Evolutionary conservation across 257 asterid species (phyloP).

Genomic region (Misopates orontium): DNA sequence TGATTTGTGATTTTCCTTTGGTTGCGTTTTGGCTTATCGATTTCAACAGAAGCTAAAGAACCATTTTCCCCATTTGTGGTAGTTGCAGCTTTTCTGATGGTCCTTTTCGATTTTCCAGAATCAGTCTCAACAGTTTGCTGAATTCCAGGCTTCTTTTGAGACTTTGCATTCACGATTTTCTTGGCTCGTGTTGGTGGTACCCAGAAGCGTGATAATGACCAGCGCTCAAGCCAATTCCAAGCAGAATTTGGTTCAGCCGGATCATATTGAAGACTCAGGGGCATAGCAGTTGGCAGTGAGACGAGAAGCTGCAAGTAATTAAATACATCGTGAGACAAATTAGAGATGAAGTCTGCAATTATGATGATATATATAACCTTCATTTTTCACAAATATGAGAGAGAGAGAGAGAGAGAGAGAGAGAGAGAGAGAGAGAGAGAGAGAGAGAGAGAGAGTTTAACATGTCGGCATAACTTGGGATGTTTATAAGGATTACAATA

Average conservation of each 20-base stretch:
- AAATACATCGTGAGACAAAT: no score
- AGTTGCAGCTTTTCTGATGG: conserved; percentile 55
- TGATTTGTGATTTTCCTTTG: conserved; percentile 45
- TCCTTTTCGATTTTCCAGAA: conserved; percentile 64
- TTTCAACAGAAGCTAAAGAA: conserved; percentile 45
- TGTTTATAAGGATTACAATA: no score
- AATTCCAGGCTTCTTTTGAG: conserved; percentile 53
- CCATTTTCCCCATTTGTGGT: conserved; percentile 53
- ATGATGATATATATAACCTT: no score
- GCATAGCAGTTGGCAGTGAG: conserved; percentile 71
- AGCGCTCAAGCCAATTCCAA: conserved; percentile 84
- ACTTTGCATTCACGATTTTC: conserved; percentile 42
- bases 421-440: no score
- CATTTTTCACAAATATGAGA: no score
- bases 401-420: no score
- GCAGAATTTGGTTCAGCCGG: conserved; percentile 72
- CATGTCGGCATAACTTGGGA: no score
- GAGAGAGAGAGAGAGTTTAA: no score
- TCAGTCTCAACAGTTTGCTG: conserved; percentile 43
- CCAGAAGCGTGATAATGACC: conserved; percentile 83
- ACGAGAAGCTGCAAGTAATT: conserved; percentile 53
- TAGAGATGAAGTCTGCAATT: no score
- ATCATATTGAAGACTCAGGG: conserved; percentile 87
- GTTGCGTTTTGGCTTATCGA: conserved; percentile 59
- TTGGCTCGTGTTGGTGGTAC: conserved; percentile 53